These are phyloP conservation scores for Haematococcus sp. DNA, from an alignment of 139 green algal species.

Conservation along the genomic window DNA sequence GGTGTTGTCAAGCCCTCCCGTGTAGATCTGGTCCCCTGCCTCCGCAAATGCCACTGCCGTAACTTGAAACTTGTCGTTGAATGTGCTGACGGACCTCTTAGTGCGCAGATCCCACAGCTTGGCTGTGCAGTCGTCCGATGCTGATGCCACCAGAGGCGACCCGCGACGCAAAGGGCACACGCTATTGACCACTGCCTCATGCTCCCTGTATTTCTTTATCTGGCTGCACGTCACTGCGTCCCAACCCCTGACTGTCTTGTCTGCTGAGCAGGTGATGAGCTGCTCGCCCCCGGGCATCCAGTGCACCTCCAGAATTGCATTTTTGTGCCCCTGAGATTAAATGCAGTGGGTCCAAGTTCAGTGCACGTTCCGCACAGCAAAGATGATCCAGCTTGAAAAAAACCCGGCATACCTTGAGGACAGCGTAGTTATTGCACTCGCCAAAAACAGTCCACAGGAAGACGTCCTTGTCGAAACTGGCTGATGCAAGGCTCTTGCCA, in stretches of 20 bases:
- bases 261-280: constrained; percentile 77
- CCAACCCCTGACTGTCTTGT: constrained; percentile 84
- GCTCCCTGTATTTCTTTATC: constrained; percentile 84
- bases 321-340: not conserved
- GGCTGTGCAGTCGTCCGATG: constrained; percentile 22
- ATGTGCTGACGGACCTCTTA: constrained; percentile 69
- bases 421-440: constrained; percentile 91
- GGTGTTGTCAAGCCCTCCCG: constrained; percentile 83
- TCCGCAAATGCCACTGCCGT: constrained; percentile 77
- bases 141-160: constrained; percentile 76
- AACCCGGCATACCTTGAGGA: constrained; percentile 57
- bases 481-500: constrained; percentile 75
- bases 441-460: constrained; percentile 86
- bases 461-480: constrained; percentile 78
- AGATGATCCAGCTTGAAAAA: not conserved
- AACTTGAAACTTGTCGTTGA: constrained; percentile 78
- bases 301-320: constrained; percentile 71
- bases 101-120: constrained; percentile 90
- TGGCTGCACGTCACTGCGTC: constrained; percentile 62
- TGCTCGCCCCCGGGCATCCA: constrained; percentile 85
- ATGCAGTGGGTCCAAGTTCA: no score
- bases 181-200: constrained; percentile 90
- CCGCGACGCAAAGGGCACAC: constrained; percentile 70
- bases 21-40: constrained; percentile 86
- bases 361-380: not conserved